These are phyloP conservation scores for Fistulina hepatica DNA, from an alignment of 1,284 basidiomycete genomes.

Conservation along the genomic window DNA sequence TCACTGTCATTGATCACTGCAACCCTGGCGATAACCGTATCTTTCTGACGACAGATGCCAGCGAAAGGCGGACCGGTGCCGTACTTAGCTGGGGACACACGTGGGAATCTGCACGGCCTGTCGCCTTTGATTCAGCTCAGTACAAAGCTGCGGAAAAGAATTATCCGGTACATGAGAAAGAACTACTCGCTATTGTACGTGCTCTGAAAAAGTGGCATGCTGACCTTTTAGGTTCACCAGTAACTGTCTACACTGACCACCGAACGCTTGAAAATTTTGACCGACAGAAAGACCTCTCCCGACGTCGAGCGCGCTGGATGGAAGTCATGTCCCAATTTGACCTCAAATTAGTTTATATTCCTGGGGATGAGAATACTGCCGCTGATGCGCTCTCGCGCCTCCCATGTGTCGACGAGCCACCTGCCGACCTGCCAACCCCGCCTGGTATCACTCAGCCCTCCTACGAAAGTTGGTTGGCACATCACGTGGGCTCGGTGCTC, in stretches of 20 bases:
- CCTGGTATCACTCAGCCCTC: too few relatives aligned
- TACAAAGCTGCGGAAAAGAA: slow-evolving; percentile 24
- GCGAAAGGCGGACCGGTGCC: slow-evolving; percentile 22
- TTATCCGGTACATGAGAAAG: slow-evolving; percentile 29
- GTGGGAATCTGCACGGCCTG: slow-evolving; percentile 22
- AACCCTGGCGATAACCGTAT: slow-evolving; percentile 22
- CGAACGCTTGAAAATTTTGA: slow-evolving; percentile 26
- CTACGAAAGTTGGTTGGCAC: too few relatives aligned
- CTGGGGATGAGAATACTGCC: slow-evolving; percentile 25
- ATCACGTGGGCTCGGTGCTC: slow-evolving; percentile 10
- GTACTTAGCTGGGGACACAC: slow-evolving; percentile 23
- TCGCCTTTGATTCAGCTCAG: slow-evolving; percentile 24
- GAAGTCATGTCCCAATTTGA: slow-evolving; percentile 28
- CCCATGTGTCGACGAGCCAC: neutral
- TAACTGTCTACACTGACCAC: slow-evolving; percentile 31
- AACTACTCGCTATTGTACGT: slow-evolving; percentile 25
- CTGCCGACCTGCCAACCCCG: slow-evolving; percentile 13
- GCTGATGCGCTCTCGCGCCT: slow-evolving; percentile 27
- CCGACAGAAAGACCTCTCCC: slow-evolving; percentile 25
- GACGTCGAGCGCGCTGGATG: slow-evolving; percentile 26
- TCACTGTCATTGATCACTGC: slow-evolving; percentile 25
- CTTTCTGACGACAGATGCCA: slow-evolving; percentile 28
- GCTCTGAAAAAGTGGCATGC: slow-evolving; percentile 26
- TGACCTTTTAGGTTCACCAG: slow-evolving; percentile 23
- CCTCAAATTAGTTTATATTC: slow-evolving; percentile 24